phyloP scores from a whole-genome alignment of 495 filamentous ascomycete species.

The Oidiodendron maius region DNA sequence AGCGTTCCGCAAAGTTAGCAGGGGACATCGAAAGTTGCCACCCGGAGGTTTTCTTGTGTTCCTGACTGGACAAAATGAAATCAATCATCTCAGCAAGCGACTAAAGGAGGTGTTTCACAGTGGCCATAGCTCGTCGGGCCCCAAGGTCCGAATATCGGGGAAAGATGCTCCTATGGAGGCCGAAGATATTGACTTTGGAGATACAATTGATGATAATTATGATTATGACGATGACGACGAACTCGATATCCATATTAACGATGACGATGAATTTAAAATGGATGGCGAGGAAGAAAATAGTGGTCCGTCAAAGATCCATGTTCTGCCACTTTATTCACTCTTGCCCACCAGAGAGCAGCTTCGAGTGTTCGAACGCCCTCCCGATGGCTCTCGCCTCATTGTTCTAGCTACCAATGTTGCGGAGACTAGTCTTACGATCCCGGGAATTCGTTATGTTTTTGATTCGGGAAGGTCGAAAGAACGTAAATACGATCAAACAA shows the following conservation, averaged over 20 bases:
- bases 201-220: conserved; percentile 37
- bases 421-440: conserved; percentile 94
- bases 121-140: conserved; percentile 44
- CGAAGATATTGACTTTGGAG: conserved; percentile 83
- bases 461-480: conserved; percentile 91
- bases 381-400: conserved; percentile 78
- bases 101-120: conserved; percentile 65
- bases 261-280: conserved; percentile 57
- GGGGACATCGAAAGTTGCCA: conserved; percentile 85
- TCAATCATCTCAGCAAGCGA: conserved; percentile 67
- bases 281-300: conserved; percentile 42
- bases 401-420: conserved; percentile 96
- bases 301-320: conserved; percentile 60
- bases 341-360: conserved; percentile 92
- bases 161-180: conserved; percentile 74
- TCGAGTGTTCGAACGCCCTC: conserved; percentile 84
- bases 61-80: conserved; percentile 90
- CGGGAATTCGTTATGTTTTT: conserved; percentile 92
- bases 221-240: conserved; percentile 47
- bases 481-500: conserved; percentile 73
- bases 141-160: conserved; percentile 66
- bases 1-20: conserved; percentile 77
- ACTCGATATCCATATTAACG: conserved; percentile 52
- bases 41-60: conserved; percentile 93
- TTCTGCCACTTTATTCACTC: conserved; percentile 88